Evolutionary conservation across 2,329 filamentous ascomycete species (phyloP).

Genomic region (Dactylonectria estremocensis): DNA sequence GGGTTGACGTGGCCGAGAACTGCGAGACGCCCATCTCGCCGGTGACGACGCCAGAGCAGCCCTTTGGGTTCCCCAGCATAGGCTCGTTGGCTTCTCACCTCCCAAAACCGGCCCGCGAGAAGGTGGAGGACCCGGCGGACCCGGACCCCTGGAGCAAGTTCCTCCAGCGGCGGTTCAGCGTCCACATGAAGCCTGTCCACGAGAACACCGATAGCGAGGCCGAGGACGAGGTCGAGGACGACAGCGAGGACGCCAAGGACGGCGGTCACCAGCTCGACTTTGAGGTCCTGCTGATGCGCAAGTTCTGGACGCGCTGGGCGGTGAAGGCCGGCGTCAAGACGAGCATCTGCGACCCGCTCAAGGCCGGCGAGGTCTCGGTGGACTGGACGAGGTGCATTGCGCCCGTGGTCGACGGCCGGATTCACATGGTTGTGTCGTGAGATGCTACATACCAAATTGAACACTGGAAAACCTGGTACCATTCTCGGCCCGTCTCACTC

Average conservation of each 20-base stretch:
- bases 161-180: slow-evolving; percentile 53
- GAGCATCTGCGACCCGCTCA: slow-evolving; percentile 67
- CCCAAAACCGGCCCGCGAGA: slow-evolving; percentile 39
- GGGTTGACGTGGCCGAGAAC: slow-evolving; percentile 74
- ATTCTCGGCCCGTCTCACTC: not conserved
- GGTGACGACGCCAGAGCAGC: slow-evolving; percentile 18
- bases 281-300: slow-evolving; percentile 76
- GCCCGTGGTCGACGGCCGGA: slow-evolving; percentile 84
- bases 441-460: slow-evolving; percentile 1
- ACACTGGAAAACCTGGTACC: not conserved
- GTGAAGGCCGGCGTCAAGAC: slow-evolving; percentile 74
- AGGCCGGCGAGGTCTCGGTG: slow-evolving; percentile 72
- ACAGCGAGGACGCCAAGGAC: slow-evolving; percentile 51
- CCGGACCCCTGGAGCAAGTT: slow-evolving; percentile 57
- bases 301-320: slow-evolving; percentile 82
- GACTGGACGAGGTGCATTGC: slow-evolving; percentile 87
- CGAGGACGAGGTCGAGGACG: slow-evolving; percentile 57
- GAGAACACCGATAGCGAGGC: slow-evolving; percentile 61
- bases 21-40: slow-evolving; percentile 68
- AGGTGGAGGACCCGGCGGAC: slow-evolving; percentile 43
- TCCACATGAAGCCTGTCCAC: slow-evolving; percentile 52
- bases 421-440: slow-evolving; percentile 62
- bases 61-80: slow-evolving; percentile 40
- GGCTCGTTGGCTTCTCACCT: slow-evolving; percentile 41
- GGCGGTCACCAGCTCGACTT: slow-evolving; percentile 64